These are phyloP conservation scores for Blastocystis sp. DNA, from an alignment of 352 stramenopile genomes.

Conservation along the genomic window DNA sequence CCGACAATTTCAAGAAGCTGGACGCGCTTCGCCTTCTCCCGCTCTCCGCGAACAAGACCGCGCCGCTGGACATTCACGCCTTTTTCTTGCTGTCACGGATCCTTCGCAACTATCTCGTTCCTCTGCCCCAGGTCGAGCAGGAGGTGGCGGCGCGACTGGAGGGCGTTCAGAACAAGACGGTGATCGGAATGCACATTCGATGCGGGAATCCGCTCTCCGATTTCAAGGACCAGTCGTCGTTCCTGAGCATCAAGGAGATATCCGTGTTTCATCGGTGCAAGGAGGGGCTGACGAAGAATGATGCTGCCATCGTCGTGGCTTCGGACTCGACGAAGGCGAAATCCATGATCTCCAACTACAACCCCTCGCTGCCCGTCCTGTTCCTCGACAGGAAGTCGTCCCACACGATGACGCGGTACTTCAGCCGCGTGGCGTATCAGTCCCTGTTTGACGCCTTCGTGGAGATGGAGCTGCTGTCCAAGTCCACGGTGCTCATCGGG, in stretches of 20 bases:
- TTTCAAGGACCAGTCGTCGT: slow-evolving; percentile 45
- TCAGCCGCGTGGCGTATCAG: too few relatives aligned
- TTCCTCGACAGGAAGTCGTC: not conserved
- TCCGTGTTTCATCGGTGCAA: slow-evolving; percentile 15
- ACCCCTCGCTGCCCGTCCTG: not conserved
- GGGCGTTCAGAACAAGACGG: not conserved
- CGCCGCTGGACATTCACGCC: not conserved
- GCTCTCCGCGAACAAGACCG: not conserved
- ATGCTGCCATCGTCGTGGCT: not conserved
- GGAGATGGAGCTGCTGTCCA: slow-evolving; percentile 16
- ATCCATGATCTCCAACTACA: slow-evolving; percentile 30
- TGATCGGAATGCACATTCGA: slow-evolving; percentile 41
- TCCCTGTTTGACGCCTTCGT: not conserved
- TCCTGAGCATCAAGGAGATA: not conserved
- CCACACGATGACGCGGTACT: slow-evolving; percentile 25
- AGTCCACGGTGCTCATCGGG: not conserved
- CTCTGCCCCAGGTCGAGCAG: not conserved
- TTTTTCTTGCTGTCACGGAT: slow-evolving; percentile 52
- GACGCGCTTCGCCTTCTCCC: not conserved
- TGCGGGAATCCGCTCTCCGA: slow-evolving; percentile 53
- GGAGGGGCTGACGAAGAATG: not conserved
- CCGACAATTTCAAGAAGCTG: not conserved
- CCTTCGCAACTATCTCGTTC: slow-evolving; percentile 2
- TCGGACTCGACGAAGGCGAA: slow-evolving; percentile 50
- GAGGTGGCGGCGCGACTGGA: not conserved